Base-by-base conservation (phyloP, 441 rosid genomes). In the Bocquillonia castaneifolia region DNA sequence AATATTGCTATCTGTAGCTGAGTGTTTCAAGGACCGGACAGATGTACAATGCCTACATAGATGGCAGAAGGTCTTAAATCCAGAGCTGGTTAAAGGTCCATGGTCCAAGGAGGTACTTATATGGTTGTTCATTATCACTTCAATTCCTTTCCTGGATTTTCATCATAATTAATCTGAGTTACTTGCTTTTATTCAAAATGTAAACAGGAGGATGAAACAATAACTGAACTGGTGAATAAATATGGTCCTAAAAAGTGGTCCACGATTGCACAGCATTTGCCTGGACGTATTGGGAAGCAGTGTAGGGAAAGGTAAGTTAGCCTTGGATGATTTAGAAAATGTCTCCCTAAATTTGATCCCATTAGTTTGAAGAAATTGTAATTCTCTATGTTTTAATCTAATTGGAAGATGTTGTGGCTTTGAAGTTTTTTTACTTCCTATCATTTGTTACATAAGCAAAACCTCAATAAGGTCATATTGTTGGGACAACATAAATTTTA, bases 1-100 rank as follows among this genome's bases (percentile, higher is more conserved):
- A 26, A 54, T 18, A 50, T 71, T 82, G 72, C 53, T 50, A 52
- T 72, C 65, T 81, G 74, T 83, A 95, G 99, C 99, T 32, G 99
- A 92, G 77, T 90, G 90, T 81, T 95, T 95, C 88, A 95, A 95
- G 80, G 98, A 95, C 63, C 88, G 99, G 70, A 95, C 99, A 47
- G 99, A 95, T 82, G 99, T 95, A 64, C 99, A 95, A 74, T 95
- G 99, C 85, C 87, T 95, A 45, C 99, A 95, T 82, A 86, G 99
- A 79, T 95, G 99, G 99, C 99, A 95, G 85, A 95, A 95, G 83
- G 99, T 95, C 76, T 83, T 95, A 77, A 89, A 92, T 78, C 99
- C 99, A 42, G 99, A 95, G 73, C 94, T 94, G 66, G 92, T 95
- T 52, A 92, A 95, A 88, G 99, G 98, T 22, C 99, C 99, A 18